phyloP scores from a whole-genome alignment of 345 rosid genomes.

The Combretum micranthum region DNA sequence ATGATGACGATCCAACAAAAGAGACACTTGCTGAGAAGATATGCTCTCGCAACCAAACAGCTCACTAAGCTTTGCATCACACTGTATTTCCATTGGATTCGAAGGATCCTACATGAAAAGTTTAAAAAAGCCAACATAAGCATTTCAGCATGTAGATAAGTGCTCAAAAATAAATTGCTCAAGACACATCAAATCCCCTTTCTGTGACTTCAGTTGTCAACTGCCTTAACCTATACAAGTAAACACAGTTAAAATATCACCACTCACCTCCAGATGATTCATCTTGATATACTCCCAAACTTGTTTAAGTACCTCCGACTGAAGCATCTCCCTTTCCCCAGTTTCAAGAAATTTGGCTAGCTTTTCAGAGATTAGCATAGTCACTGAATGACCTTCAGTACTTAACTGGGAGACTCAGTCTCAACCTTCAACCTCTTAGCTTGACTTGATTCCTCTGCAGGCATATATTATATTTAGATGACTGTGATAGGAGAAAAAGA shows the following conservation, averaged over 20 bases:
- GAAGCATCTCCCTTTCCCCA: conserved; percentile 59
- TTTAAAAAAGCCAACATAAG: conserved; percentile 3
- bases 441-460: conserved; percentile 72
- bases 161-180: not conserved
- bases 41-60: conserved; percentile 91
- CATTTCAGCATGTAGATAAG: not conserved
- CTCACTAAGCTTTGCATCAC: conserved; percentile 68
- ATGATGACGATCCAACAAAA: conserved; percentile 62
- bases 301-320: conserved; percentile 38
- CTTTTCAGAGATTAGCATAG: conserved; percentile 58
- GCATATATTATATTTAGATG: conserved; percentile 3
- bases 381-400: conserved; percentile 33
- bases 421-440: conserved; percentile 64
- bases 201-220: not conserved
- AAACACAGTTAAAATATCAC: not conserved
- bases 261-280: conserved; percentile 66
- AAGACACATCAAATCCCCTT: not conserved
- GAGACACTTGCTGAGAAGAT: conserved; percentile 68
- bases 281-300: conserved; percentile 81
- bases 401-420: conserved; percentile 38
- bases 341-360: conserved; percentile 74
- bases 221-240: not conserved
- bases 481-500: not conserved
- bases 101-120: conserved; percentile 48
- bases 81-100: conserved; percentile 71